phyloP scores from a whole-genome alignment of 106 monocot species.

The Ottelia alismoides region DNA sequence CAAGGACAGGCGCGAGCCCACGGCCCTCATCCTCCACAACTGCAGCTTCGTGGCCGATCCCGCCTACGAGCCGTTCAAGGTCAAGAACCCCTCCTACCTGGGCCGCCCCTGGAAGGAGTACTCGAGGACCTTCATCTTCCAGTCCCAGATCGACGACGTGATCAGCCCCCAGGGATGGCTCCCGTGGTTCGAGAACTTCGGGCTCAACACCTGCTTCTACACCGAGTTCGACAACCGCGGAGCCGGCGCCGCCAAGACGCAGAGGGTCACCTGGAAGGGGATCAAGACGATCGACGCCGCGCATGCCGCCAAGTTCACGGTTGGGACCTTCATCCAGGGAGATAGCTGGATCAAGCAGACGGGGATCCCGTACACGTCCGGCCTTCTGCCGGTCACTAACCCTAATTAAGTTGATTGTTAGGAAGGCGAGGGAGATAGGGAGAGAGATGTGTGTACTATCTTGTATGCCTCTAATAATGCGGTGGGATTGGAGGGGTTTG shows the following conservation, averaged over 20 bases:
- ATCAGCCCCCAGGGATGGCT: constrained; percentile 30
- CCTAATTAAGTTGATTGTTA: no score
- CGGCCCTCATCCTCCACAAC: constrained; percentile 26
- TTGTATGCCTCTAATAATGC: no score
- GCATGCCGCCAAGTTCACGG: constrained; percentile 22
- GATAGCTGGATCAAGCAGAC: constrained; percentile 10
- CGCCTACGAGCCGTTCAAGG: constrained; percentile 3
- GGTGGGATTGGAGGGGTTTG: no score
- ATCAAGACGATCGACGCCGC: constrained; percentile 15
- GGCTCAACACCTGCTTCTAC: constrained; percentile 28
- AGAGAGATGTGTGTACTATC: no score
- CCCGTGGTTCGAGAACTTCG: constrained; percentile 30
- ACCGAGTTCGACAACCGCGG: constrained; percentile 33
- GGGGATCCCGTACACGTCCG: not conserved
- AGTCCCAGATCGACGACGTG: constrained; percentile 25
- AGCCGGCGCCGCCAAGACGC: constrained; percentile 11
- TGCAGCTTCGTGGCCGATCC: constrained; percentile 52
- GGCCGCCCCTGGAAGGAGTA: constrained; percentile 38
- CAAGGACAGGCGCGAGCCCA: constrained; percentile 22
- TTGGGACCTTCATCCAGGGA: constrained; percentile 22
- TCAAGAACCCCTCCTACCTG: constrained; percentile 10
- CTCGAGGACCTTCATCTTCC: constrained; percentile 27
- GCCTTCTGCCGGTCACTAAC: not conserved
- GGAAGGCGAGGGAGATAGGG: no score
- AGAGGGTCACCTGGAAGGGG: constrained; percentile 27